Conservation (phyloP, 257 asterid genomes). For the Solanum gandarillasii region DNA sequence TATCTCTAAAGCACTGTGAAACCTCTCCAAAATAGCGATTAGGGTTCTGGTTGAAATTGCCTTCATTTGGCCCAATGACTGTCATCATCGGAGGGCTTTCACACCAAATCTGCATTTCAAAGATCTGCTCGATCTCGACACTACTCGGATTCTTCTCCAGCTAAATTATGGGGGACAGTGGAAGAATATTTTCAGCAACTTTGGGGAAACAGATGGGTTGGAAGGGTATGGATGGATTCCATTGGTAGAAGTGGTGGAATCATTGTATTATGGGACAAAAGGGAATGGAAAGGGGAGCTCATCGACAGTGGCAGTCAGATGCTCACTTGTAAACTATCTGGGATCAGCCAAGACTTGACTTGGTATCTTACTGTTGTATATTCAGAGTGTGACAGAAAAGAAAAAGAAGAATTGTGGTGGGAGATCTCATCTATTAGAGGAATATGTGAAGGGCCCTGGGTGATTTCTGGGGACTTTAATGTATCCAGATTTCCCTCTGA, state of each 20-base stretch:
- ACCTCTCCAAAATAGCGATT: no score
- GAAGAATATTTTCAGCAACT: not conserved
- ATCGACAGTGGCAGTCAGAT: not conserved
- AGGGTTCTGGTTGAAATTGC: no score
- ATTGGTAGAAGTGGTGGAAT: not conserved
- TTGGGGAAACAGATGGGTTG: not conserved
- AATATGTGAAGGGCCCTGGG: not conserved
- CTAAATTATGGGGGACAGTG: not conserved
- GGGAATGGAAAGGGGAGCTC: not conserved
- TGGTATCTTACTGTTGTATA: not conserved
- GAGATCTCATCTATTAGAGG: not conserved
- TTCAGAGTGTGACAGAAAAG: not conserved
- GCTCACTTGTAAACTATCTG: not conserved
- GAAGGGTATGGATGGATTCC: not conserved
- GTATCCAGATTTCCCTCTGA: not conserved
- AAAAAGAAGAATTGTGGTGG: not conserved
- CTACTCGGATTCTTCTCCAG: no score
- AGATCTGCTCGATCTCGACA: no score
- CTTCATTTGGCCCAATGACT: no score
- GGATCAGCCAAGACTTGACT: not conserved
- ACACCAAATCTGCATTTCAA: no score
- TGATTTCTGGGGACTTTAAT: not conserved
- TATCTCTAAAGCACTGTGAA: no score
- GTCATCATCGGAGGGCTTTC: no score
- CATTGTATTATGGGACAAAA: not conserved